Conservation (phyloP, 345 rosid genomes). For the Raphanus sativus region DNA sequence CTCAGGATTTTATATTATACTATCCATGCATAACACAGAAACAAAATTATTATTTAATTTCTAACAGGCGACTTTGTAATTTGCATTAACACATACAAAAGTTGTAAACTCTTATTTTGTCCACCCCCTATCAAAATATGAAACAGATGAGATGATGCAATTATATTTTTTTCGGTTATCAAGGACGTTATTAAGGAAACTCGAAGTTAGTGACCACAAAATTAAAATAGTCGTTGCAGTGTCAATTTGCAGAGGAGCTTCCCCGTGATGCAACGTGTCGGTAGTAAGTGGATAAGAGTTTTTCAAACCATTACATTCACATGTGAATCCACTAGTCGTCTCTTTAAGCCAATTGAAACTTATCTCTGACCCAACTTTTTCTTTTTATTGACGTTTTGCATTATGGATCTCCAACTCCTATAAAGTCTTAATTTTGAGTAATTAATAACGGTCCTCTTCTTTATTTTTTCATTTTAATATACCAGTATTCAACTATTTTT, state of each 20-base stretch:
- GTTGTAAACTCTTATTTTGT: neutral
- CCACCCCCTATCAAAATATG: neutral
- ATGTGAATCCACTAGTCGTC: slow-evolving; percentile 23
- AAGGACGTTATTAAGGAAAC: neutral
- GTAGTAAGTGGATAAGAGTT: slow-evolving; percentile 20
- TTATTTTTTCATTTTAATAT: too few species aligned
- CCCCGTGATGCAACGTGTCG: slow-evolving; percentile 33
- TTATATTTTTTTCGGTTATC: neutral
- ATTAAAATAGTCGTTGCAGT: slow-evolving; percentile 19
- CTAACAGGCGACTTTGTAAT: neutral
- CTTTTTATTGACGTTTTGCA: slow-evolving; percentile 14
- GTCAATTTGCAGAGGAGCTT: slow-evolving; percentile 35
- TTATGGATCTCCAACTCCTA: neutral
- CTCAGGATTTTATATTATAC: neutral
- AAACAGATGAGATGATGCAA: neutral
- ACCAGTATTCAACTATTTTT: too few species aligned
- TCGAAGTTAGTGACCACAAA: slow-evolving; percentile 15
- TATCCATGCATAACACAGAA: neutral
- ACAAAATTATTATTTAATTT: too few species aligned
- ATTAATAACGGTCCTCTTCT: neutral
- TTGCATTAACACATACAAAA: neutral
- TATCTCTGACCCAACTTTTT: slow-evolving; percentile 24
- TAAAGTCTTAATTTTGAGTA: neutral
- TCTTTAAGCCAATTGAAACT: slow-evolving; percentile 22
- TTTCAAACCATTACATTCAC: slow-evolving; percentile 2